Percentiles rank a stretch among this genome's conserved stretches.
Conservation (phyloP, 148 eudicot species). For the Vaccinium vitisidaea region DNA sequence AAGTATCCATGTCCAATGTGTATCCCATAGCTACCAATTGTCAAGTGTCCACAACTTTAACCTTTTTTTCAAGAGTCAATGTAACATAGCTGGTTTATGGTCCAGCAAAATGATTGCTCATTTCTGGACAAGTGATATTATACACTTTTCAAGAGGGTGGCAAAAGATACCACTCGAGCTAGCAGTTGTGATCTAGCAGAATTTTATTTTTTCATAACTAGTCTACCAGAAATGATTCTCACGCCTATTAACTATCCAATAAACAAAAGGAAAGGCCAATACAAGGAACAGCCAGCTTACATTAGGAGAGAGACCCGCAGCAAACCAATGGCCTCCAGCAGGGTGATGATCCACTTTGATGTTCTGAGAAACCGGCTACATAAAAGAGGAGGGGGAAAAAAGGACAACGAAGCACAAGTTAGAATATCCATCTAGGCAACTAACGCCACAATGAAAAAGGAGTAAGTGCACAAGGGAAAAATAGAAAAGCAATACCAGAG, state of each 20-base stretch:
- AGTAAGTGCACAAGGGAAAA: constrained; percentile 2
- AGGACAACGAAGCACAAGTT: background rate
- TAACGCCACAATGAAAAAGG: background rate
- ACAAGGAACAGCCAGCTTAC: constrained; percentile 46
- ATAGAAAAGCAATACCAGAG: background rate
- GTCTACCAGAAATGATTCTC: constrained; percentile 1
- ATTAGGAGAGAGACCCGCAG: constrained; percentile 98
- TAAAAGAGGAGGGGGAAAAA: constrained; percentile 12
- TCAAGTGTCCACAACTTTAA: background rate
- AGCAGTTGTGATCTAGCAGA: background rate
- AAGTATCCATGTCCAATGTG: background rate
- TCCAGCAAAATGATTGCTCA: background rate
- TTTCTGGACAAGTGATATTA: background rate
- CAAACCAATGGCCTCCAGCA: constrained; percentile 99
- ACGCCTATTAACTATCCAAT: background rate
- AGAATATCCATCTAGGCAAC: constrained; percentile 7
- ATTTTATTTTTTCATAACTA: too few species aligned
- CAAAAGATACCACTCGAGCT: constrained; percentile 4
- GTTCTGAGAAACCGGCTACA: constrained; percentile 74
- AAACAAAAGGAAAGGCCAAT: constrained; percentile 7
- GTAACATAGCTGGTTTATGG: constrained; percentile 9
- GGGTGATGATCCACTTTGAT: constrained; percentile 94
- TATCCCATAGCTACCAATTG: background rate
- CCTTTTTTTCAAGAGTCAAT: background rate
- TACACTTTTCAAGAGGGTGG: too few species aligned